Evolutionary conservation across 208 protist genomes (phyloP).

Genomic region (Endotrypanum monterogeii): DNA sequence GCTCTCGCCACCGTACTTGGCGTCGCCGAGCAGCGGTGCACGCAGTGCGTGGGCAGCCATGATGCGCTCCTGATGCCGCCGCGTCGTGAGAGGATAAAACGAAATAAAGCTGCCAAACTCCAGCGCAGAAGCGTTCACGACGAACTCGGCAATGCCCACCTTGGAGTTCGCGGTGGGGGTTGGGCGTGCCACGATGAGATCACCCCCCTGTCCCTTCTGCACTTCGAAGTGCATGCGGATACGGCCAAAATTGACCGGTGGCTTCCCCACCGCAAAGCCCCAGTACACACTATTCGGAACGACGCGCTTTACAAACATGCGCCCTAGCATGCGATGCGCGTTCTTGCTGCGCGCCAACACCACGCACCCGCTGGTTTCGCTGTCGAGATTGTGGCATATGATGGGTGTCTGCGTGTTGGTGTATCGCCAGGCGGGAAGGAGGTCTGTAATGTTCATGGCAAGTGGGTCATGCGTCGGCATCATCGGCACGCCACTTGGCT

Average conservation of each 20-base stretch:
- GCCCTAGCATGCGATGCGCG: conserved; percentile 85
- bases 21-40: conserved; percentile 90
- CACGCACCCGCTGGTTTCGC: conserved; percentile 90
- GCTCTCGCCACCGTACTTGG: conserved; percentile 89
- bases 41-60: conserved; percentile 90
- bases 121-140: conserved; percentile 86
- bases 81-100: conserved; percentile 89
- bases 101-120: conserved; percentile 91
- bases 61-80: conserved; percentile 91
- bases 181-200: conserved; percentile 81
- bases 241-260: conserved; percentile 85
- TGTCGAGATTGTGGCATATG: conserved; percentile 90
- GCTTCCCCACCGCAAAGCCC: conserved; percentile 87
- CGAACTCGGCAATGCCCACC: conserved; percentile 89
- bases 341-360: conserved; percentile 82
- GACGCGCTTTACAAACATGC: conserved; percentile 90
- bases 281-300: conserved; percentile 94
- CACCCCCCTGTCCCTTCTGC: conserved; percentile 66
- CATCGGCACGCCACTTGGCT: conserved; percentile 90
- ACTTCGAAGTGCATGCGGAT: conserved; percentile 94
- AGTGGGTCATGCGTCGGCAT: conserved; percentile 83
- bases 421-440: conserved; percentile 91
- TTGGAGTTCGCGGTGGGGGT: conserved; percentile 77
- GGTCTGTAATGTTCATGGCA: conserved; percentile 86
- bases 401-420: conserved; percentile 76